Evolutionary conservation across 768 basidiomycete genomes (phyloP), one percentile per base, ranked within the genome.

Genomic region (Suillus placidus): DNA sequence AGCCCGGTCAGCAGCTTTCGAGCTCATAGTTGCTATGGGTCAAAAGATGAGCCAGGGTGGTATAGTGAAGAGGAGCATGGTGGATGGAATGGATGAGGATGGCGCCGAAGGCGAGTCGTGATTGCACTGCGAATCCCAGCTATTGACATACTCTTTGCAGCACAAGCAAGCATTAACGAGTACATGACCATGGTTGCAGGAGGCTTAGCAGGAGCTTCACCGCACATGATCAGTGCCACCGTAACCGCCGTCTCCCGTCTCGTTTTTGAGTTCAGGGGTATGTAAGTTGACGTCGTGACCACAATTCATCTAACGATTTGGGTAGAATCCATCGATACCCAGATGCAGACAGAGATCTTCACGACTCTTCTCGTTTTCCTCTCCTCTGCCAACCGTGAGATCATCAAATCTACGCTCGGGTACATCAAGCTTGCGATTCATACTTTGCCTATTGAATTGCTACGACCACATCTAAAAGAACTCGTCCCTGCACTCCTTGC

Each of bases 141-240:
- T 66, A 12, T 58, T 69, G 47, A 60, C 56, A 63, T 58, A n/a
- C n/a, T n/a, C 49, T 58, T 51, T 65, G 12, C 64, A 86, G 92
- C 87, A 61, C 78, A 79, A 61, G 96, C 95, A 0, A 93, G 76
- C 71, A 84, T 96, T 54, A 89, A 94, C 70, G 97, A 99, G 75
- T 99, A 93, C 75, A 83, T 99, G 81, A 99, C 93, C 4, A 99
- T 99, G 96, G 82, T 98, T 35, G 93, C 93, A 43, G 96, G 95
- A 70, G 97, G 97, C 64, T 79, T 99, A 56, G 95, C 95, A 10
- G 96, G 94, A 26, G 90, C 92, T 16, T 93, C 88, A 13, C 95
- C 97, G 0, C 97, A 99, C 74, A 99, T 97, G 95, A 97, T 99
- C 75, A 97, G 95, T 73, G 97, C 97, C 2, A 94, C 94, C 1